Evolutionary conservation across 2,329 filamentous ascomycete species (phyloP).

Genomic region (Aureobasidium sp.): DNA sequence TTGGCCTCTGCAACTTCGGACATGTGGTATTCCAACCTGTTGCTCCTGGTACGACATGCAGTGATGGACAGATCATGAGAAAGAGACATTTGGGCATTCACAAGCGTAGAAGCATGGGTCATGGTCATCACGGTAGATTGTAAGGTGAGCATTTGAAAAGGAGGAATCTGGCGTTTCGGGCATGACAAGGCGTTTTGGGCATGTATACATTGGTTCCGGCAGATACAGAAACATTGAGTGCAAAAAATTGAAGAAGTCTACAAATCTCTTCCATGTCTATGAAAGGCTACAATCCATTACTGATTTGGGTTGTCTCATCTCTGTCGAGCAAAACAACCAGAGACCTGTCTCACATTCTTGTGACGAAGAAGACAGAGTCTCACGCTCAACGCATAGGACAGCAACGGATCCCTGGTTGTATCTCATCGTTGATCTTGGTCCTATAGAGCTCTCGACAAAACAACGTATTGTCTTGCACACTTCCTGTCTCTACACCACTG

Average conservation of each 20-base stretch:
- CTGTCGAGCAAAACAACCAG: background rate
- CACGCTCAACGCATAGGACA: background rate
- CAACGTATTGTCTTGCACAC: too few species aligned
- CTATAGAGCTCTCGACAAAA: too few species aligned
- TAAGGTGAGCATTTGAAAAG: background rate
- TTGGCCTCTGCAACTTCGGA: constrained; percentile 36
- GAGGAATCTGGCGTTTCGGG: background rate
- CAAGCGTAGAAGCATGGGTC: background rate
- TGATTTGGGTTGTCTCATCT: background rate
- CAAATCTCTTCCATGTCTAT: background rate
- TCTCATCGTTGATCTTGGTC: too few species aligned
- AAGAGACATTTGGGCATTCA: constrained; percentile 2
- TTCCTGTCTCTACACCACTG: too few species aligned
- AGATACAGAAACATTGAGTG: background rate
- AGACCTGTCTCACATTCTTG: background rate
- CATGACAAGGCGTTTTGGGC: background rate
- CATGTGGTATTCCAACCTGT: constrained; percentile 32
- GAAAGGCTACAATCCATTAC: background rate
- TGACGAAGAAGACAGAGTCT: background rate
- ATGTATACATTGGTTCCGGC: background rate
- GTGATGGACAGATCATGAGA: constrained; percentile 30
- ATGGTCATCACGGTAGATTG: background rate
- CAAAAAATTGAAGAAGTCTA: background rate
- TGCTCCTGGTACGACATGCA: constrained; percentile 36
- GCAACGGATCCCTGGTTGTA: too few species aligned